Conservation (phyloP, 2,329 filamentous ascomycete species). For the Pseudogymnoascus sp. region DNA sequence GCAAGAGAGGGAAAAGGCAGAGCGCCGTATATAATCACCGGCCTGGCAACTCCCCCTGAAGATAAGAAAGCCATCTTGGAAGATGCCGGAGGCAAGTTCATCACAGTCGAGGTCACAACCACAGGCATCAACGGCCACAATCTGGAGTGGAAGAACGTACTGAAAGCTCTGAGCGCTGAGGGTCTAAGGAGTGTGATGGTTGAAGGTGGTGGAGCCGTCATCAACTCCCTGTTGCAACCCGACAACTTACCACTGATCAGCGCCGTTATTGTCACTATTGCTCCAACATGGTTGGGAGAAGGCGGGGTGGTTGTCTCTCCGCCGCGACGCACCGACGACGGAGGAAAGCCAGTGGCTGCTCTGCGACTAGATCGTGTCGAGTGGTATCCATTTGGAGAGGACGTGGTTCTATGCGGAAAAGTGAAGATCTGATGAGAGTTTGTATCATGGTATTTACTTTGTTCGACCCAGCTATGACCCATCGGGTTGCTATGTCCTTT, state of each 20-base stretch:
- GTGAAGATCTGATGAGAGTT: neutral
- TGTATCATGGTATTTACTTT: too few species aligned
- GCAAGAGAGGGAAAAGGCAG: conserved; percentile 58
- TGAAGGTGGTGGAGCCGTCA: conserved; percentile 75
- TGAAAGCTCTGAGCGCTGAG: neutral
- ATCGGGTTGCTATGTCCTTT: neutral
- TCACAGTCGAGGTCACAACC: neutral
- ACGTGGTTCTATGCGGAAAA: neutral
- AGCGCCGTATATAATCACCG: conserved; percentile 64
- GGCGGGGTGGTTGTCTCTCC: conserved; percentile 73
- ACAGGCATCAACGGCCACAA: neutral
- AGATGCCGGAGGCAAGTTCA: conserved; percentile 13
- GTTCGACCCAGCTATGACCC: neutral
- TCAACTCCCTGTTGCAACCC: conserved; percentile 63
- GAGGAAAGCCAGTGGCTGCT: neutral
- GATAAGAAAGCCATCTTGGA: conserved; percentile 13
- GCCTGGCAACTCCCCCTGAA: conserved; percentile 23
- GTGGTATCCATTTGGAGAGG: neutral
- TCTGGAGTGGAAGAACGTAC: neutral
- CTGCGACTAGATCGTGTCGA: neutral
- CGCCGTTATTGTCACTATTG: conserved; percentile 79
- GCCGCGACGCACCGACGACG: neutral
- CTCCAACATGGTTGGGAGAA: conserved; percentile 80
- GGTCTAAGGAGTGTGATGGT: neutral
- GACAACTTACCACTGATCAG: conserved; percentile 57